These are phyloP conservation scores for Avena atlantica DNA, from an alignment of 176 grass and related monocot genomes.

Conservation along the genomic window DNA sequence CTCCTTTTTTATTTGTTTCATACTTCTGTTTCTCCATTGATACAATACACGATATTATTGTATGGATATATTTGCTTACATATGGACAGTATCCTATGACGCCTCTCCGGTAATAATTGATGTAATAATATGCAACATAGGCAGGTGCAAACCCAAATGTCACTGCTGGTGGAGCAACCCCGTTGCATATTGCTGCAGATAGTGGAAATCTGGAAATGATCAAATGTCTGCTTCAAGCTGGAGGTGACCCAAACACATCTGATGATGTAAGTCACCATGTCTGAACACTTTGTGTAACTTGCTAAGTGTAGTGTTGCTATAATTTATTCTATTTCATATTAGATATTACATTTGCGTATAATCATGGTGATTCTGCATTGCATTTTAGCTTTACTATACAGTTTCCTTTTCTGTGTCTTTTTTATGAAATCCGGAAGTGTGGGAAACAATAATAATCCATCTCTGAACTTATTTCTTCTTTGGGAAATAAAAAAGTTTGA, in stretches of 20 bases:
- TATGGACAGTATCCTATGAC: too few relatives aligned
- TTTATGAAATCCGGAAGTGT: neutral
- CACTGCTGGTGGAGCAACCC: conserved; percentile 84
- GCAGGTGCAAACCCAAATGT: conserved; percentile 90
- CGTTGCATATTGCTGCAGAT: conserved; percentile 89
- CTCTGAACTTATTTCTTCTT: neutral
- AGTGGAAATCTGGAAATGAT: conserved; percentile 71
- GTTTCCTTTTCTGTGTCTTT: neutral
- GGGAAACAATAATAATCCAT: neutral
- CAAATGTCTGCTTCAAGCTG: conserved; percentile 78
- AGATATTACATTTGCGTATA: neutral
- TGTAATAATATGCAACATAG: conserved; percentile 44
- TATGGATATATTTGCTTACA: conserved; percentile 5
- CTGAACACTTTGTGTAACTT: neutral
- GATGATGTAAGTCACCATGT: conserved; percentile 73
- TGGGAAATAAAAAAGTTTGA: neutral
- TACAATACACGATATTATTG: neutral
- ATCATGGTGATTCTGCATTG: neutral
- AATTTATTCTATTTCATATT: neutral
- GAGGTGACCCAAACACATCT: conserved; percentile 73
- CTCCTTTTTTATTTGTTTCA: neutral
- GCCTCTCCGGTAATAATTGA: neutral
- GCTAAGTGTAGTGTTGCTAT: neutral
- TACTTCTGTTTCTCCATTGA: conserved; percentile 19
- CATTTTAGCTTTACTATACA: neutral